Base-by-base conservation (phyloP, 2,329 filamentous ascomycete species). In the Fusarium avenaceum region DNA sequence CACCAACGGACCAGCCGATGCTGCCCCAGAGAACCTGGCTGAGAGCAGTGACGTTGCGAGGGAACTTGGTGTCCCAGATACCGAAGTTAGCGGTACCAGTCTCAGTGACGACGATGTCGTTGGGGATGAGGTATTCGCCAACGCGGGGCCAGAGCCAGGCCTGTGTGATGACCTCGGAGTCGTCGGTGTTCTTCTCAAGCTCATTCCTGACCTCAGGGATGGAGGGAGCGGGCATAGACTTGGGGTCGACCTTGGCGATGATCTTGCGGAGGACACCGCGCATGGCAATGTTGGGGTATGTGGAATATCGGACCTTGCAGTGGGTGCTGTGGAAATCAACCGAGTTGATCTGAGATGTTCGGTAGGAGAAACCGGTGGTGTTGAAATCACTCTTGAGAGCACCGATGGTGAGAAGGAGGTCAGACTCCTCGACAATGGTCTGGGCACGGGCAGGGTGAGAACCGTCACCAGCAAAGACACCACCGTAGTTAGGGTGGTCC, bases 21-120 rank as follows among this genome's bases (percentile, higher is more conserved):
- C 85, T 87, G 80, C 92, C 76, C 92, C 93, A 80, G 14, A 96
- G 87, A 4, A 92, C 90, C 76, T 96, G 93, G 52, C 88, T 93
- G 73, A 97, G 87, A 19, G 91, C 92, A 9, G 87, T 92, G n/a
- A 94, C 91, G n/a, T 86, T 85, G 4, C 83, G 77, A 0, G 93
- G 93, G 81, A 97, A 96, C 42, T 87, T 87, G 6, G 93, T 94
- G 59, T 94, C 92, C 88, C 92, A 93, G 73, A 96, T 92, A 57
- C 94, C 94, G 77, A 96, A 95, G 80, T 94, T 95, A 59, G 93
- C 85, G 0, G 94, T 97, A 39, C 93, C 94, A 3, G 93, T 97
- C 78, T 96, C 94, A 0, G 93, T 95, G 50, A 97, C 86, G 55
- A 97, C 83, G 57, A 96, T 87, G 73, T 97, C 94, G 45, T 89